phyloP scores from a whole-genome alignment of 2,329 filamentous ascomycete genomes.

The Trichoderma harzianum region DNA sequence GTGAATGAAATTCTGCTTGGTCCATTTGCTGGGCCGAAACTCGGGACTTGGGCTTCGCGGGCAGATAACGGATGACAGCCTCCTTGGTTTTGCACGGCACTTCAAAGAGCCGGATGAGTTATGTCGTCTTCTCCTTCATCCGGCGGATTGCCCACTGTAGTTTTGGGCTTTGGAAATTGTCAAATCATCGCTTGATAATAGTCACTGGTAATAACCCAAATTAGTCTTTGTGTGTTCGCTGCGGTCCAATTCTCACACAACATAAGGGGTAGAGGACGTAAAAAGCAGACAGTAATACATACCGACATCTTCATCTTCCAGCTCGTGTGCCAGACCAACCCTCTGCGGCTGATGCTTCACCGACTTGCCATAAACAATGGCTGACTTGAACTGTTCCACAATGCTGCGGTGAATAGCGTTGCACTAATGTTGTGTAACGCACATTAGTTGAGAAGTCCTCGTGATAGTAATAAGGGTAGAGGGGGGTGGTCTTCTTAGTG shows the following conservation, averaged over 20 bases:
- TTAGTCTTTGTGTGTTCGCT: background rate
- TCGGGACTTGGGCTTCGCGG: background rate
- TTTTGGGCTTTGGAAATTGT: slow-evolving; percentile 13
- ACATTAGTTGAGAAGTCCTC: slow-evolving; percentile 33
- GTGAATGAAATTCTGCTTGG: background rate
- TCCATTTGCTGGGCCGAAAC: background rate
- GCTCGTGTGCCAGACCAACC: slow-evolving; percentile 84
- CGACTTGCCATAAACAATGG: slow-evolving; percentile 94
- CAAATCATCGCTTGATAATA: slow-evolving; percentile 64
- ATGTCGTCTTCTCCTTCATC: background rate
- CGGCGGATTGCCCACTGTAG: background rate
- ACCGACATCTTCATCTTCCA: slow-evolving; percentile 97
- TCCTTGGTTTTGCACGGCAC: background rate
- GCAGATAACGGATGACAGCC: background rate
- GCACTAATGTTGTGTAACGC: slow-evolving; percentile 57
- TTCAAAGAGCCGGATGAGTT: background rate
- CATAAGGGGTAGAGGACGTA: background rate
- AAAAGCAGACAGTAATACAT: slow-evolving; percentile 38
- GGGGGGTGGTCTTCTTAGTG: background rate
- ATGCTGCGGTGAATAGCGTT: slow-evolving; percentile 97
- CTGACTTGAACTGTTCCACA: slow-evolving; percentile 89
- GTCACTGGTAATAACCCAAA: slow-evolving; percentile 32
- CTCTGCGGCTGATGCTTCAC: slow-evolving; percentile 98
- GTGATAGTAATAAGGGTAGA: background rate
- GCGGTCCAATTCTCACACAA: background rate